Evolutionary conservation across 169 alveolate genomes (phyloP).

Genomic region (Plasmodium ovale): DNA sequence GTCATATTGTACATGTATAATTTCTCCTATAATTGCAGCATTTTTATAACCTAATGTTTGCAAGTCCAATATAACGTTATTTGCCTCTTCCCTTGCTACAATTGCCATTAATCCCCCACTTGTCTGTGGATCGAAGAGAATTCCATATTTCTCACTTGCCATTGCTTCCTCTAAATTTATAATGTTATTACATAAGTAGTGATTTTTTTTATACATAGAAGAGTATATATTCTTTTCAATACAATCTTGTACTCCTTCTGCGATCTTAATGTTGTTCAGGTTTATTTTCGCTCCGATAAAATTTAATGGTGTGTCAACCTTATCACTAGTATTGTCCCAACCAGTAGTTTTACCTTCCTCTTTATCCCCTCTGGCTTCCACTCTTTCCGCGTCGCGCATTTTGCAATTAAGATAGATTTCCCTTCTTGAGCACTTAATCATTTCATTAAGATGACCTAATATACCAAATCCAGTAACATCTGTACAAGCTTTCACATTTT

Average conservation of each 20-base stretch:
- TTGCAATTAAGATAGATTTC: constrained; percentile 20
- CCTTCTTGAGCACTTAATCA: constrained; percentile 73
- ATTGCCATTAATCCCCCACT: constrained; percentile 77
- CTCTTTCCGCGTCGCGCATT: neutral
- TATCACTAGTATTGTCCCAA: neutral
- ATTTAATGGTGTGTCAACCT: constrained; percentile 5
- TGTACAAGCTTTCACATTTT: constrained; percentile 72
- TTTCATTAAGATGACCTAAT: constrained; percentile 73
- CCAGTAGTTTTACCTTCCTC: neutral
- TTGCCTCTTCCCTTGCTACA: constrained; percentile 48
- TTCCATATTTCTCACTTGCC: constrained; percentile 43
- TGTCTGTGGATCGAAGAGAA: constrained; percentile 76
- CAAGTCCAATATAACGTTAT: constrained; percentile 40
- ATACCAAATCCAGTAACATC: constrained; percentile 77
- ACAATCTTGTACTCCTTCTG: constrained; percentile 73
- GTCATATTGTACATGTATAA: constrained; percentile 70
- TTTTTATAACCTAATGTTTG: constrained; percentile 61
- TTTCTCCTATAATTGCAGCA: constrained; percentile 72
- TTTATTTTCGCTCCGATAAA: constrained; percentile 68
- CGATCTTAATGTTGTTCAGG: constrained; percentile 36
- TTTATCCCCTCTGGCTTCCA: neutral
- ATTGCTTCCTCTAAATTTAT: constrained; percentile 72
- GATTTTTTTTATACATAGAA: constrained; percentile 77
- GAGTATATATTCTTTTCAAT: constrained; percentile 72
- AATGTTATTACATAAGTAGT: constrained; percentile 73